Evolutionary conservation across 78 protist species (phyloP).

Genomic region (Chrysochromulina tobinii): DNA sequence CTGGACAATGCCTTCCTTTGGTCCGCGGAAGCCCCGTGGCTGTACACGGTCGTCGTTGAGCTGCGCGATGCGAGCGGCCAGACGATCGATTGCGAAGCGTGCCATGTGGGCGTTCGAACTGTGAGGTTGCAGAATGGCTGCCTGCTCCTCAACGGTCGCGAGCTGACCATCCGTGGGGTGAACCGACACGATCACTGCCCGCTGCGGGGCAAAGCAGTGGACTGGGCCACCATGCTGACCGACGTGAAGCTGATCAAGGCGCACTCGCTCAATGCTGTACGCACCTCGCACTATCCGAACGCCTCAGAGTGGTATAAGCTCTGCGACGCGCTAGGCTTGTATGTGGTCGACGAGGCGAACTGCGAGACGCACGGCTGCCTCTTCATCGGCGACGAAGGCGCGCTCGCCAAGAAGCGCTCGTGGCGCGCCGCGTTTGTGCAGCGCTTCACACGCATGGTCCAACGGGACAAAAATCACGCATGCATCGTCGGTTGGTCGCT

Average conservation of each 20-base stretch:
- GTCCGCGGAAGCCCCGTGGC: conserved; percentile 18
- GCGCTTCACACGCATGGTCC: conserved; percentile 28
- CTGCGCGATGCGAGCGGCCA: not conserved
- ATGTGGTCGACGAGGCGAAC: conserved; percentile 53
- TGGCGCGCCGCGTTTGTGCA: conserved; percentile 30
- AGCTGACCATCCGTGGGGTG: conserved; percentile 30
- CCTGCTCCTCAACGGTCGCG: conserved; percentile 8
- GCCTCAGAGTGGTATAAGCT: not conserved
- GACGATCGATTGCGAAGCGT: not conserved
- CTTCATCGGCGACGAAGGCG: not conserved
- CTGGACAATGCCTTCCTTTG: not conserved
- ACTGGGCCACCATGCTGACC: not conserved
- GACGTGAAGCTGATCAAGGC: conserved; percentile 40
- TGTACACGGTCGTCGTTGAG: conserved; percentile 28
- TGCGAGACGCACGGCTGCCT: conserved; percentile 34
- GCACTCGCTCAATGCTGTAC: conserved; percentile 48
- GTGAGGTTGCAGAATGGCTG: not conserved
- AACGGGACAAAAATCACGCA: conserved; percentile 36
- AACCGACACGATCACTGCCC: conserved; percentile 53
- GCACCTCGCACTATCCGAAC: conserved; percentile 37
- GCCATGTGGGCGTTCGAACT: not conserved
- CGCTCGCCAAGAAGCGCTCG: not conserved
- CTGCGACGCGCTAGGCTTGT: conserved; percentile 44
- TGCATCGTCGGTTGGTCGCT: conserved; percentile 34
- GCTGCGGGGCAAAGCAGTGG: conserved; percentile 20